Conservation (phyloP, 768 basidiomycete species). For the Boletus edulis region DNA sequence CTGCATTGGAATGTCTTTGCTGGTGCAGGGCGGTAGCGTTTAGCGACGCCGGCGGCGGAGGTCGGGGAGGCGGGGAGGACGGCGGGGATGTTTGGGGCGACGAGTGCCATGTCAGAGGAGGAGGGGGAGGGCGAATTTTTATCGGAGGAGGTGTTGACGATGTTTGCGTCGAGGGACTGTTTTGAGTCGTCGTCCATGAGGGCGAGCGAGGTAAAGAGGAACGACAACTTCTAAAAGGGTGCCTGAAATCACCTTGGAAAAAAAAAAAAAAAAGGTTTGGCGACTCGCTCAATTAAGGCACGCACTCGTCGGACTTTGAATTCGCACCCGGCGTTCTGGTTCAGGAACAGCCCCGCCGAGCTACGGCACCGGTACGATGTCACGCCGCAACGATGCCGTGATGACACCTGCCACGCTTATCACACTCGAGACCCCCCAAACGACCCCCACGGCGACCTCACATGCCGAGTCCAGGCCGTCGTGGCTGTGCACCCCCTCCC, state of each 20-base stretch:
- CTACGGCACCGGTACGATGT: constrained; percentile 34
- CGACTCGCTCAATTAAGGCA: constrained; percentile 35
- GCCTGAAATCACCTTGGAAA: constrained; percentile 27
- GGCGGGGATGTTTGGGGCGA: constrained; percentile 24
- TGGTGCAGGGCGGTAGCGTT: constrained; percentile 78
- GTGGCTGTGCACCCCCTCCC: neutral
- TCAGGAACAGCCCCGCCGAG: constrained; percentile 35
- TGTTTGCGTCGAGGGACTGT: constrained; percentile 26
- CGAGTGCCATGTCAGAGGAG: constrained; percentile 32
- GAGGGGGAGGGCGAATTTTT: constrained; percentile 10
- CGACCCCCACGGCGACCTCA: constrained; percentile 14
- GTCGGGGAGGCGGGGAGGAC: constrained; percentile 18
- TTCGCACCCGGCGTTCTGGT: constrained; percentile 19
- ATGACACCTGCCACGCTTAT: constrained; percentile 17
- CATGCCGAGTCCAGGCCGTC: neutral
- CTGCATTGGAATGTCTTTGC: constrained; percentile 95
- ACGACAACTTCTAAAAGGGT: constrained; percentile 32
- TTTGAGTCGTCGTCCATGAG: constrained; percentile 37
- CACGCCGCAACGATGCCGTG: constrained; percentile 20
- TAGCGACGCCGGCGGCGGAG: constrained; percentile 35
- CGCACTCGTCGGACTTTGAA: constrained; percentile 34
- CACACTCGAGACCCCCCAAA: constrained; percentile 21
- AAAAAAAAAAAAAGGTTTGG: constrained; percentile 8
- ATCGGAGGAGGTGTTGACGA: neutral
- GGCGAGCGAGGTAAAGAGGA: constrained; percentile 31